Conservation (phyloP, 2,329 filamentous ascomycete genomes). For the Colletotrichum truncatum region DNA sequence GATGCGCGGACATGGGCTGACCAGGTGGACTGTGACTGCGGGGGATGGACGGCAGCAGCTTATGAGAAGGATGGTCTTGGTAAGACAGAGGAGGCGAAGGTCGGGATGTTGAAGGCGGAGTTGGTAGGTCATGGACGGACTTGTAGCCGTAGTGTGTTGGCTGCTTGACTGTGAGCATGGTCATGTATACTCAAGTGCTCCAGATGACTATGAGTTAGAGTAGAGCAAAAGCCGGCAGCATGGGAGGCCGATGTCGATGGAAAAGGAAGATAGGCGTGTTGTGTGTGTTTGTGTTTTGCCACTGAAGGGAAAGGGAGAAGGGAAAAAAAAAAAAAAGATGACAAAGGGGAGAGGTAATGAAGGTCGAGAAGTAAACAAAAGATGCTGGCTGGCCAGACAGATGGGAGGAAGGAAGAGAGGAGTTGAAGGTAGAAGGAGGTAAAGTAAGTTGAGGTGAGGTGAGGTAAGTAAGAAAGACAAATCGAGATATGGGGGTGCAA, state of each 20-base stretch:
- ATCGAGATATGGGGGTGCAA: constrained; percentile 29
- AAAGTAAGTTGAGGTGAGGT: constrained; percentile 10
- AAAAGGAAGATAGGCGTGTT: background rate
- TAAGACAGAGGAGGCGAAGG: constrained; percentile 63
- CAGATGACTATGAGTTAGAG: constrained; percentile 16
- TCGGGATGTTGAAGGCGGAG: constrained; percentile 64
- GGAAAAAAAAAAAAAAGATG: constrained; percentile 1
- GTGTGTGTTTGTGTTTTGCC: background rate
- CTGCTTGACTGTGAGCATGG: constrained; percentile 71
- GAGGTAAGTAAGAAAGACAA: constrained; percentile 16
- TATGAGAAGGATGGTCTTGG: constrained; percentile 54
- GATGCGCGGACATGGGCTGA: constrained; percentile 74
- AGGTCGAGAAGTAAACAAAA: constrained; percentile 34
- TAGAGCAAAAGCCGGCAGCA: constrained; percentile 3
- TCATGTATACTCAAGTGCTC: constrained; percentile 43
- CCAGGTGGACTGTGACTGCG: constrained; percentile 57
- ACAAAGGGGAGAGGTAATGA: constrained; percentile 30
- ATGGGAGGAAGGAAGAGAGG: constrained; percentile 27
- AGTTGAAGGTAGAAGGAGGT: constrained; percentile 14
- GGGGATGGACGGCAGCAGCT: constrained; percentile 47
- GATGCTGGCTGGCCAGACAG: constrained; percentile 30
- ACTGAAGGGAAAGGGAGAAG: constrained; percentile 8
- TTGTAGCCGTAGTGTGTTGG: constrained; percentile 66
- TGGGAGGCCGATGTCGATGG: constrained; percentile 16
- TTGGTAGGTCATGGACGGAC: constrained; percentile 70